Conservation (phyloP, 805 yeast species). For the Candida peoriensis region DNA sequence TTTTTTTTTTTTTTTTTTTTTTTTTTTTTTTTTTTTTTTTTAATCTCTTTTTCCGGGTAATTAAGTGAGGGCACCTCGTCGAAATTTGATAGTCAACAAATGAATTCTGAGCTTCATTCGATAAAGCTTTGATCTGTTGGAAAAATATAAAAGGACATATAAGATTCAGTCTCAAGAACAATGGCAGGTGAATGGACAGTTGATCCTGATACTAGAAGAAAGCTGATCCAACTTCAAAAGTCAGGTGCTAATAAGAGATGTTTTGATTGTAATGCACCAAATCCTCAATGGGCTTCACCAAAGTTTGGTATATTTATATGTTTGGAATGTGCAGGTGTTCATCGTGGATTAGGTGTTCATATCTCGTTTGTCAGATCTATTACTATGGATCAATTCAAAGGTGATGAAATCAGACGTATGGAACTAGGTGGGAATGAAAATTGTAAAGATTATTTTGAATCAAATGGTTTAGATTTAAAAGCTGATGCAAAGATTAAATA, state of each 20-base stretch:
- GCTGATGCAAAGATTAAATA: constrained; percentile 72
- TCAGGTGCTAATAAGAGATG: constrained; percentile 81
- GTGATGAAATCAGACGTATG: constrained; percentile 86
- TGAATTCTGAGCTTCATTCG: no score
- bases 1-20: no score
- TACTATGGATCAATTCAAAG: constrained; percentile 98
- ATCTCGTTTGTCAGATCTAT: constrained; percentile 93
- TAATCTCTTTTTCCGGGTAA: no score
- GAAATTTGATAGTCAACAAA: no score
- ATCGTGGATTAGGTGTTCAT: constrained; percentile 94
- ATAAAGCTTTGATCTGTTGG: no score
- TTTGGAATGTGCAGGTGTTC: constrained; percentile 96
- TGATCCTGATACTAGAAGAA: constrained; percentile 88
- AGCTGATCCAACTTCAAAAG: constrained; percentile 71
- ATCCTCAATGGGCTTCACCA: constrained; percentile 99
- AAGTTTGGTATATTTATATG: constrained; percentile 97
- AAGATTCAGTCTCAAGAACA: no score
- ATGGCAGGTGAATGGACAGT: constrained; percentile 69
- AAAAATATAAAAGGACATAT: no score
- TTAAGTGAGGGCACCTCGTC: no score
- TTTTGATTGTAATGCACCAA: constrained; percentile 91
- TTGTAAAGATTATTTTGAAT: constrained; percentile 61
- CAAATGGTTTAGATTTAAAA: constrained; percentile 63
- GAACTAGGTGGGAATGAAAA: constrained; percentile 89
- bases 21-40: no score